Conservation (phyloP, 257 asterid species). For the Henckelia pumila region DNA sequence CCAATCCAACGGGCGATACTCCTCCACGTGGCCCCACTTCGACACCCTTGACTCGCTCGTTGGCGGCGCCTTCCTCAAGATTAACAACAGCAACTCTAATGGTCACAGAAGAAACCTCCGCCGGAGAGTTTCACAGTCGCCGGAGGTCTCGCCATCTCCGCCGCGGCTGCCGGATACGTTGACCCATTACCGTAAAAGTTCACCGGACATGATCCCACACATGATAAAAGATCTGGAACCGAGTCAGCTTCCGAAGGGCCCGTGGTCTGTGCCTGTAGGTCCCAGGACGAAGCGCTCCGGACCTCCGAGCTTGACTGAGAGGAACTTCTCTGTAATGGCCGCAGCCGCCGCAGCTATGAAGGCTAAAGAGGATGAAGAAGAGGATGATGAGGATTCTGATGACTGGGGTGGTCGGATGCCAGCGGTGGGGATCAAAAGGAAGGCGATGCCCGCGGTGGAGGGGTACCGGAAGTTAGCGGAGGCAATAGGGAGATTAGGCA, state of each 20-base stretch:
- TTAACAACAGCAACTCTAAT: constrained; percentile 12
- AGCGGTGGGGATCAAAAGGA: constrained; percentile 36
- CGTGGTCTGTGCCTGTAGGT: constrained; percentile 77
- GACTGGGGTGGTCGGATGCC: constrained; percentile 26
- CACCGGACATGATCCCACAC: constrained; percentile 20
- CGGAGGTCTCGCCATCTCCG: constrained; percentile 44
- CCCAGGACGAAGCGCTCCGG: constrained; percentile 72
- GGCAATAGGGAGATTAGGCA: constrained; percentile 61
- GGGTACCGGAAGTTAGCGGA: constrained; percentile 65
- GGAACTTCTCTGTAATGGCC: constrained; percentile 73
- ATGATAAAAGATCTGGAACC: constrained; percentile 23
- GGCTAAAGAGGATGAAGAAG: constrained; percentile 41
- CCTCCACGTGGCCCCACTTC: constrained; percentile 80
- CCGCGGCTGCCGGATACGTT: constrained; percentile 24
- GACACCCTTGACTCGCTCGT: constrained; percentile 59
- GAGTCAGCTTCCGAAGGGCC: constrained; percentile 29
- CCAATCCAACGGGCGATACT: constrained; percentile 54
- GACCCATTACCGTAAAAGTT: constrained; percentile 26
- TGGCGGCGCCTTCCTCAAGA: constrained; percentile 45
- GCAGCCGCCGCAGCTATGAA: constrained; percentile 65
- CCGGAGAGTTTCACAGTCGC: constrained; percentile 34
- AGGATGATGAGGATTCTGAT: constrained; percentile 39
- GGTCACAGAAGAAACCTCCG: constrained; percentile 36
- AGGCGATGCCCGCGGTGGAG: constrained; percentile 24
- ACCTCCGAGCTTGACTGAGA: constrained; percentile 41